Percentiles rank a stretch among this genome's conserved stretches.
Conservation (phyloP, 1,284 basidiomycete genomes). For the Sporisorium reilianum region DNA sequence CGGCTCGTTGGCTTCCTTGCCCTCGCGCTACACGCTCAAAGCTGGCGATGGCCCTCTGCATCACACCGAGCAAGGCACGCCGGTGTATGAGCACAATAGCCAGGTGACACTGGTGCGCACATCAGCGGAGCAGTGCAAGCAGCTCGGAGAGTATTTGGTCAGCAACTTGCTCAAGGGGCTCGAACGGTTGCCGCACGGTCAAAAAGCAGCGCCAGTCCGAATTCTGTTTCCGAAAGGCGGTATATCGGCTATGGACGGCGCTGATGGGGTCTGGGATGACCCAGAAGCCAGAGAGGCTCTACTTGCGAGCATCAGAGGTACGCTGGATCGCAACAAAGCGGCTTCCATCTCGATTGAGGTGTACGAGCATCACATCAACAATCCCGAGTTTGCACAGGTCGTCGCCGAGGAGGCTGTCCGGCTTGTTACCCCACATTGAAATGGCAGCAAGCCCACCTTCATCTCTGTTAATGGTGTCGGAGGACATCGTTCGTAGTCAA, state of each 20-base stretch:
- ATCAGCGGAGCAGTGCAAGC: conserved; percentile 16
- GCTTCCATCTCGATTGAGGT: conserved; percentile 4
- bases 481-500: not conserved
- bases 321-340: conserved; percentile 2
- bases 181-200: not conserved
- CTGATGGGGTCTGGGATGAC: conserved; percentile 28
- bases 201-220: conserved; percentile 6
- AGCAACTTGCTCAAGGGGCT: conserved; percentile 15
- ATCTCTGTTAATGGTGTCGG: too few relatives aligned
- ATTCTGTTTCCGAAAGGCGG: conserved; percentile 27
- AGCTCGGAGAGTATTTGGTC: conserved; percentile 26
- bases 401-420: conserved; percentile 14
- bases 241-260: conserved; percentile 33
- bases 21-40: conserved; percentile 15
- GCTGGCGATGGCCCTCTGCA: conserved; percentile 23
- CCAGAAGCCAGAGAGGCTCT: conserved; percentile 21
- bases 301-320: conserved; percentile 6
- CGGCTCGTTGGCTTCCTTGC: conserved; percentile 26
- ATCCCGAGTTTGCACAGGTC: conserved; percentile 24
- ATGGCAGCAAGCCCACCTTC: not conserved
- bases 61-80: conserved; percentile 22
- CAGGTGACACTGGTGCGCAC: conserved; percentile 41
- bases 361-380: conserved; percentile 38
- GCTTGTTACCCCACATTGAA: conserved; percentile 2
- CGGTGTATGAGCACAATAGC: conserved; percentile 40